Evolutionary conservation across 129 eudicot genomes (phyloP).

Genomic region (Heracleum sosnowskyi): DNA sequence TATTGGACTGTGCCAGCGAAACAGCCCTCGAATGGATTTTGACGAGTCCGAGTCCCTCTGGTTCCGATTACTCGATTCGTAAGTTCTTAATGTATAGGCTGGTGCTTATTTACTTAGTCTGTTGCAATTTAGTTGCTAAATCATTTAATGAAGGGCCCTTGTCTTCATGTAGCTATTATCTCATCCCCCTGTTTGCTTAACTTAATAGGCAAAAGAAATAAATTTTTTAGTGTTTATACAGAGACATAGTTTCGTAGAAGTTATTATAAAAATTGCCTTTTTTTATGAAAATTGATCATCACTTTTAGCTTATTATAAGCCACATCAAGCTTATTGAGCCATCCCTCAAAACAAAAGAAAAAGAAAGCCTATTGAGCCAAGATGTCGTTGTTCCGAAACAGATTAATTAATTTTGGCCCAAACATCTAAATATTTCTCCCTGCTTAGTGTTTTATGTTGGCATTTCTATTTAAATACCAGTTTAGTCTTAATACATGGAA

Average conservation of each 20-base stretch:
- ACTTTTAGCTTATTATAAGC: not conserved
- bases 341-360: too few species aligned
- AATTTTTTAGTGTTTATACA: not conserved
- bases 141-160: conserved; percentile 1
- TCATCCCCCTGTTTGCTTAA: not conserved
- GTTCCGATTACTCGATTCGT: conserved; percentile 95
- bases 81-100: conserved; percentile 21
- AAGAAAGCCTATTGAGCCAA: too few species aligned
- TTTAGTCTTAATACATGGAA: not conserved
- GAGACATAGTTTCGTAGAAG: not conserved
- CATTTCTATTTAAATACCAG: not conserved
- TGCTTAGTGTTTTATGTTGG: not conserved
- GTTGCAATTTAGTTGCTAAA: not conserved
- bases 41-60: conserved; percentile 87
- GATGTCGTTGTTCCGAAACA: not conserved
- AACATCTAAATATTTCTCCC: not conserved
- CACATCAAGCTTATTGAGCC: not conserved
- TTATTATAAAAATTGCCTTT: not conserved
- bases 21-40: conserved; percentile 80
- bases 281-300: not conserved
- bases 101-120: not conserved
- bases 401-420: not conserved
- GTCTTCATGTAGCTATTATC: not conserved
- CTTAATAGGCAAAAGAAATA: not conserved
- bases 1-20: conserved; percentile 81